Evolutionary conservation across 768 basidiomycete species (phyloP), one percentile per base, ranked within the genome.

Genomic region (Boletellus sp.): DNA sequence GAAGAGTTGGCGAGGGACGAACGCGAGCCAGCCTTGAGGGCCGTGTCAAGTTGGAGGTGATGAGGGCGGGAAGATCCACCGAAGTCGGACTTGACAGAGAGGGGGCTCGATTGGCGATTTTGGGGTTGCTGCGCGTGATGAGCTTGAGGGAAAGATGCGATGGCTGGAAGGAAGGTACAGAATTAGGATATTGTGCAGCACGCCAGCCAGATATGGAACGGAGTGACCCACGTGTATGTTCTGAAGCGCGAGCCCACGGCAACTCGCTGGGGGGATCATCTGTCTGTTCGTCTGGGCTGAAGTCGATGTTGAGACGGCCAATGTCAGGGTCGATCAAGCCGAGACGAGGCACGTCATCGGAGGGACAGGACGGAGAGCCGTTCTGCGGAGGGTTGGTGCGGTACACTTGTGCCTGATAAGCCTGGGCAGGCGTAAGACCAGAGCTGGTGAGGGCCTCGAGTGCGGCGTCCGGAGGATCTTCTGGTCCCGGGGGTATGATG

Each of bases 391-490:
- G 70, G 49, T 66, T 73, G 59, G 74, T 79, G 50, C 68, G 69
- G 59, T 82, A 83, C 40, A 88, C 76, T 65, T 90, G 86, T 8
- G 83, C 81, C 61, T 89, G 90, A 70, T 90, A 90, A 32, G 85
- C 83, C 65, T 91, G 89, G 10, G 87, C 85, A 38, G 86, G 81
- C 4, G 87, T 86, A 45, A 89, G 76, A 3, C 81, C 83, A 32
- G 76, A 70, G 47, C 71, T 73, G 16, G 74, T 69, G 40, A 72
- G 58, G 20, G 67, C 66, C 52, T 81, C 79, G 53, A 72, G 72
- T 39, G 60, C 61, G 8, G 72, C 62, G 65, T 79, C 78, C 58
- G 75, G 72, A 38, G 75, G 73, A 56, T 80, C 78, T 53, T 78
- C 76, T 48, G 74, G 77, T 47, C 63, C 72, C 4, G 76, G 75